These are phyloP conservation scores for Fraxinus sp. DNA, from an alignment of 305 asterid species.

Conservation along the genomic window DNA sequence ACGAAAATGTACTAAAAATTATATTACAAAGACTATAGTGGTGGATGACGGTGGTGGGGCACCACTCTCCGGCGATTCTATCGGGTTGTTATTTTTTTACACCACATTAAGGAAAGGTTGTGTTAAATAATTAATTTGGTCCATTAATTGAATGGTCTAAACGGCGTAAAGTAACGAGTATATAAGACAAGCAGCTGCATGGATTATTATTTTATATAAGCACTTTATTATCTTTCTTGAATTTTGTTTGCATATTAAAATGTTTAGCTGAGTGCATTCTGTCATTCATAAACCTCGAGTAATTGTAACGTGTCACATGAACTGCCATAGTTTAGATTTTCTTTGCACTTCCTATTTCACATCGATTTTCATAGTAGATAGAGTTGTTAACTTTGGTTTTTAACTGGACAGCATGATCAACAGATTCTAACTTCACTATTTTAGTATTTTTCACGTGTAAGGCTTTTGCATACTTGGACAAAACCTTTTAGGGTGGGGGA, in stretches of 20 bases:
- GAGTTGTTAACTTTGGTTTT: background rate
- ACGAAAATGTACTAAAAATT: background rate
- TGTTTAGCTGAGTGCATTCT: background rate
- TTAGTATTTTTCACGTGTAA: no score
- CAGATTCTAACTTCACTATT: no score
- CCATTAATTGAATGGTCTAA: background rate
- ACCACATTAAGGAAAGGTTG: background rate
- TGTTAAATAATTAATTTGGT: background rate
- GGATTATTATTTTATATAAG: background rate
- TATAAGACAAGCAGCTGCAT: conserved; percentile 15
- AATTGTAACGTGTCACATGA: background rate
- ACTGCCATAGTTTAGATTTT: background rate
- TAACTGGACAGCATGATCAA: no score
- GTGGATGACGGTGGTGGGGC: background rate
- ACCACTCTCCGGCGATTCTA: background rate
- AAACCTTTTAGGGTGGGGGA: background rate
- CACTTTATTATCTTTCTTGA: background rate
- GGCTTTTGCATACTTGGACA: background rate
- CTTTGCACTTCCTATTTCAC: background rate
- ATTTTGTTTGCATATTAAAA: background rate
- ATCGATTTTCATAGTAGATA: background rate
- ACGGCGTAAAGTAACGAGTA: background rate
- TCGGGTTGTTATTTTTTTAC: background rate
- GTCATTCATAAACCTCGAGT: background rate
- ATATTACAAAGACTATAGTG: background rate